Percentiles rank a stretch among this genome's conserved stretches.
These are phyloP conservation scores for Nepenthes gracilis DNA, from an alignment of 148 eudicot species.

Conservation along the genomic window DNA sequence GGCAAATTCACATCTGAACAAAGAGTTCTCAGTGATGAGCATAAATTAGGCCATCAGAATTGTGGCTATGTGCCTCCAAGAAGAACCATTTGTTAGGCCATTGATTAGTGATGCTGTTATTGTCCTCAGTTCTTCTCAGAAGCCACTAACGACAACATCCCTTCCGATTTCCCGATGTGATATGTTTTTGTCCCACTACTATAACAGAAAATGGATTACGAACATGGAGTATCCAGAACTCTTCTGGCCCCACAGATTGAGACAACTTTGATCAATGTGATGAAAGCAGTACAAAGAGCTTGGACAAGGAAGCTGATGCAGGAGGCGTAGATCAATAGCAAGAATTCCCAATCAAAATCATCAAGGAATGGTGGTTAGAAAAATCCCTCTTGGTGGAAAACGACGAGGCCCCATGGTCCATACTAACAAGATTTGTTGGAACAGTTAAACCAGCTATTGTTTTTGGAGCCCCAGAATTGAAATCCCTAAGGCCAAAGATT, in stretches of 20 bases:
- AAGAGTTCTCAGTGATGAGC: slow-evolving; percentile 31
- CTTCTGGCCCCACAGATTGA: neutral
- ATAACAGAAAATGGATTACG: slow-evolving; percentile 20
- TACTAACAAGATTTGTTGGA: slow-evolving; percentile 7
- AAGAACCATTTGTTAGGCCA: slow-evolving; percentile 69
- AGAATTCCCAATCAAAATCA: neutral
- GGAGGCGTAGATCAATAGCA: slow-evolving; percentile 1
- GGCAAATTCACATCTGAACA: slow-evolving; percentile 56
- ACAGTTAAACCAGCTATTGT: neutral
- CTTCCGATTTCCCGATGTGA: slow-evolving; percentile 6
- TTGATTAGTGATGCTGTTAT: slow-evolving; percentile 54
- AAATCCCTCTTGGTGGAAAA: neutral
- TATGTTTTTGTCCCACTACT: slow-evolving; percentile 18
- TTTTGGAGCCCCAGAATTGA: slow-evolving; percentile 1
- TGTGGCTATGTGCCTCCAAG: slow-evolving; percentile 83
- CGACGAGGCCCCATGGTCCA: slow-evolving; percentile 5
- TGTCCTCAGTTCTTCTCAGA: slow-evolving; percentile 35
- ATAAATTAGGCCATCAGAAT: slow-evolving; percentile 80
- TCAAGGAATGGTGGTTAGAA: neutral
- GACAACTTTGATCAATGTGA: slow-evolving; percentile 5
- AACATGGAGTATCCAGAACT: too few relatives aligned
- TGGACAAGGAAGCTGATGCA: slow-evolving; percentile 2
- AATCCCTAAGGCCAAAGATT: slow-evolving; percentile 10
- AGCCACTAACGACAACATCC: slow-evolving; percentile 18
- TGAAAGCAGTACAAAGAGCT: slow-evolving; percentile 13